A percentile compares a stretch with the other conserved stretches of the same genome.
These are phyloP conservation scores for Pseudomassariella vexata DNA, from an alignment of 2,329 filamentous ascomycete species.

Conservation along the genomic window DNA sequence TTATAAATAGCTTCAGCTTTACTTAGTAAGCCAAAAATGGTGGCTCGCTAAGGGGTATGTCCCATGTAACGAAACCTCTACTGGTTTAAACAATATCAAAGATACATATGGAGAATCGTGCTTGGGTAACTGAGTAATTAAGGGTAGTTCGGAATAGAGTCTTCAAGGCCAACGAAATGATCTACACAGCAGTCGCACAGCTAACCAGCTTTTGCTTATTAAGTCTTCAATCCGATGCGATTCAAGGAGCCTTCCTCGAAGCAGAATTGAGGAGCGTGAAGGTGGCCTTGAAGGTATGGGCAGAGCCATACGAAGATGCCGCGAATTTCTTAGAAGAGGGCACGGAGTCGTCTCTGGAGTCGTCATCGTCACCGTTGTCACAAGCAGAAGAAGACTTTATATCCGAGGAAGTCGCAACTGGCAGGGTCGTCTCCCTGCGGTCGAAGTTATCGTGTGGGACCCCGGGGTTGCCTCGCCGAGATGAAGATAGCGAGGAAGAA, in stretches of 20 bases:
- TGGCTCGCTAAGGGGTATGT: too few species aligned
- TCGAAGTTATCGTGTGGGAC: constrained; percentile 6
- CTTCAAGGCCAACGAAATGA: constrained; percentile 5
- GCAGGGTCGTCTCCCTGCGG: constrained; percentile 3
- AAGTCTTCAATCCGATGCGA: constrained; percentile 12
- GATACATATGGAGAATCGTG: too few species aligned
- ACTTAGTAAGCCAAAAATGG: too few species aligned
- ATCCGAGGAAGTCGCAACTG: constrained; percentile 2
- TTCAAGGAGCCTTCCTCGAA: constrained; percentile 9
- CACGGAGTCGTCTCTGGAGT: constrained; percentile 1
- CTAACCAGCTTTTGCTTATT: constrained; percentile 15
- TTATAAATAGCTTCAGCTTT: too few species aligned
- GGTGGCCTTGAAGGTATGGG: constrained; percentile 11
- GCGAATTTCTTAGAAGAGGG: constrained; percentile 2
- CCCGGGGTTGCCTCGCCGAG: constrained; percentile 2
- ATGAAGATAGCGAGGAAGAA: constrained; percentile 5
- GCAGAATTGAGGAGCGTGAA: constrained; percentile 5
- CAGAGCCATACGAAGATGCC: constrained; percentile 13
- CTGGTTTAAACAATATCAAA: too few species aligned
- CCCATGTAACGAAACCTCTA: too few species aligned
- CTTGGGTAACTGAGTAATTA: too few species aligned
- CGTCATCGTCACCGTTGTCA: constrained; percentile 5
- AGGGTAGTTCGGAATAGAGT: too few species aligned
- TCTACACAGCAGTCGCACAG: constrained; percentile 14
- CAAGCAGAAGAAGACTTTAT: constrained; percentile 4